Conservation (phyloP, 2,329 filamentous ascomycete species). For the Boeremia lycopersici region DNA sequence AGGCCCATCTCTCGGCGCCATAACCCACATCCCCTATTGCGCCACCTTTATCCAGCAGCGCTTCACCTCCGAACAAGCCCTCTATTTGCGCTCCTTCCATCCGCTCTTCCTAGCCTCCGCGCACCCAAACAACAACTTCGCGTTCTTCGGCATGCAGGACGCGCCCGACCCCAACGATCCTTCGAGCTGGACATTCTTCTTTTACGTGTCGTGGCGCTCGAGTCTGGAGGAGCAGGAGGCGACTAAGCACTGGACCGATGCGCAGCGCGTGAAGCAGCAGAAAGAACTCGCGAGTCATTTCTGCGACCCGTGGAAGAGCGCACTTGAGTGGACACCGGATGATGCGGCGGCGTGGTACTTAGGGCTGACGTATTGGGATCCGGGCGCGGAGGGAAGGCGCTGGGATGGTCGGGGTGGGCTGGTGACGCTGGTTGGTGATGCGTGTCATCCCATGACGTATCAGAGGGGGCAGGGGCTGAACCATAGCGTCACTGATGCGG, state of each 20-base stretch:
- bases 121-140: slow-evolving; percentile 53
- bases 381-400: slow-evolving; percentile 31
- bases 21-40: slow-evolving; percentile 51
- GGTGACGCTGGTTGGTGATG: slow-evolving; percentile 49
- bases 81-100: slow-evolving; percentile 52
- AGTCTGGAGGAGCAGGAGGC: slow-evolving; percentile 50
- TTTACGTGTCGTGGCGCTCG: slow-evolving; percentile 55
- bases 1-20: slow-evolving; percentile 30
- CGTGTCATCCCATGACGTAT: slow-evolving; percentile 51
- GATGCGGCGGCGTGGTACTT: slow-evolving; percentile 42
- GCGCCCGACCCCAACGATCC: slow-evolving; percentile 47
- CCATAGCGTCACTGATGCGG: slow-evolving; percentile 54
- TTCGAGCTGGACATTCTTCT: slow-evolving; percentile 54
- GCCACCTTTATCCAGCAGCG: slow-evolving; percentile 54
- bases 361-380: slow-evolving; percentile 47
- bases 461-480: slow-evolving; percentile 59
- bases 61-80: slow-evolving; percentile 52
- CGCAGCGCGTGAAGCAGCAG: slow-evolving; percentile 48
- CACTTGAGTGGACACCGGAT: slow-evolving; percentile 44
- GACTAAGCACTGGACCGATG: slow-evolving; percentile 44
- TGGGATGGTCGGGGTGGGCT: slow-evolving; percentile 45
- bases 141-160: slow-evolving; percentile 55
- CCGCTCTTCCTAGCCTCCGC: slow-evolving; percentile 52
- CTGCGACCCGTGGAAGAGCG: slow-evolving; percentile 53
- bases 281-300: slow-evolving; percentile 50